phyloP scores from a whole-genome alignment of 2,329 filamentous ascomycete genomes.

The Elsinoe perseae region DNA sequence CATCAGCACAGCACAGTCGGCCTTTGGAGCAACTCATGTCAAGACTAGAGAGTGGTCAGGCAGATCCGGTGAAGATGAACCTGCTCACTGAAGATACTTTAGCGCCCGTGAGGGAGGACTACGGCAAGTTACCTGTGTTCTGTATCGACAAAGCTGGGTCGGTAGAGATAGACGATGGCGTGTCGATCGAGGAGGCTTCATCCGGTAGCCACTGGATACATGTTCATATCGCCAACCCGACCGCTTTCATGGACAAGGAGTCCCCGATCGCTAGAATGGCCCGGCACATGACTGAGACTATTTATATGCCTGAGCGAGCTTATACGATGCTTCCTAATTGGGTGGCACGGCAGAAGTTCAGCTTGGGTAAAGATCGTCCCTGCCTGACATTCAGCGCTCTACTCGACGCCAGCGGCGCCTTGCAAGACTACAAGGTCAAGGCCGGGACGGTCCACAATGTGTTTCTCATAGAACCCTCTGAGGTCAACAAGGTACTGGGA shows the following conservation, averaged over 20 bases:
- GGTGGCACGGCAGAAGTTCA: conserved; percentile 46
- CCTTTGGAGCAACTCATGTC: conserved; percentile 37
- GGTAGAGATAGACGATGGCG: conserved; percentile 67
- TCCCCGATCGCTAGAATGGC: conserved; percentile 55
- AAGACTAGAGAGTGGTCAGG: conserved; percentile 26
- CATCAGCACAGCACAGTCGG: conserved; percentile 38
- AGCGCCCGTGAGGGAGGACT: conserved; percentile 51
- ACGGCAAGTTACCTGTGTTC: conserved; percentile 54
- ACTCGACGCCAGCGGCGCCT: conserved; percentile 44
- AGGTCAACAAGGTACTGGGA: conserved; percentile 21
- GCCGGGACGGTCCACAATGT: conserved; percentile 50
- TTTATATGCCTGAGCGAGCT: conserved; percentile 50
- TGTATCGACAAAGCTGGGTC: conserved; percentile 64
- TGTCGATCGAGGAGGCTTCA: conserved; percentile 55
- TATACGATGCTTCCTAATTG: conserved; percentile 51
- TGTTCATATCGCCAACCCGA: conserved; percentile 70
- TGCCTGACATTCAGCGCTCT: conserved; percentile 54
- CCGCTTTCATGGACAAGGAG: conserved; percentile 56
- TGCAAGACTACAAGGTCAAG: conserved; percentile 47
- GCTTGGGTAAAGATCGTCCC: conserved; percentile 46
- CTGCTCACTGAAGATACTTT: conserved; percentile 43
- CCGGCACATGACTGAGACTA: conserved; percentile 48
- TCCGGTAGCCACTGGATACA: conserved; percentile 61
- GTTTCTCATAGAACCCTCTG: conserved; percentile 43
- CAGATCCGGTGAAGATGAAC: conserved; percentile 29